Base-by-base conservation (phyloP, 805 yeast species). In the Ogataea trehaloabstinens region DNA sequence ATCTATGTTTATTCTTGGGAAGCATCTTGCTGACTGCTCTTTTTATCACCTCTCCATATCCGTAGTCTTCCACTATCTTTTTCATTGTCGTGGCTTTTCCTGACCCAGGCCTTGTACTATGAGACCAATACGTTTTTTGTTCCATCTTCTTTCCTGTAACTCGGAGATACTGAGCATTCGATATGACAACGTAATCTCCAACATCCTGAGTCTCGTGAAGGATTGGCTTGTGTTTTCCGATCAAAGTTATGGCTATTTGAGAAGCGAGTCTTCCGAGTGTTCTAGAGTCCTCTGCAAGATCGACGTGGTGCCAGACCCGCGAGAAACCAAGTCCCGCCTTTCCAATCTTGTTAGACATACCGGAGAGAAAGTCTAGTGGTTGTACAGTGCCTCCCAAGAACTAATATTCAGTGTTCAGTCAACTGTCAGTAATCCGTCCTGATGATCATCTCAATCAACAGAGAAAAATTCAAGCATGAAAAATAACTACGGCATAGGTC, bases 181-280 rank as follows among this genome's bases (percentile, higher is more conserved):
- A 85, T 2, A 91, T 96, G 10, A 93, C 98, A 10, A 93, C 97
- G 57, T 90, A 93, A 64, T 93, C 99, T 11, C 99, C 99, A 48
- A 82, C 79, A 66, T 93, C 99, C 60, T 84, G 67, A 1, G 83
- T 74, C 20, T 77, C 78, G 54, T 89, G 87, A 49, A 67, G 83
- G 0, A 88, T 76, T 4, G 99, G 99, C 70, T 93, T 93, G 68
- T 93, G 97, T 63, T 93, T 93, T n/a, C 99, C 99, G 66, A 86
- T 88, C 29, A 93, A 72, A 0, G 93, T 81, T 21, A 80, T 71
- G 19, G 99, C 97, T 40, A 93, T 89, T 41, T 82, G 74, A 1
- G 95, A 73, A 4, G 99, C 98, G 41, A 93, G 63, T 58, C 98
- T 82, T 59, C 99, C 99, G 34, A 93, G 65, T 0, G 97, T 82